phyloP scores from a whole-genome alignment of 441 rosid species.

The Populus hybrid region DNA sequence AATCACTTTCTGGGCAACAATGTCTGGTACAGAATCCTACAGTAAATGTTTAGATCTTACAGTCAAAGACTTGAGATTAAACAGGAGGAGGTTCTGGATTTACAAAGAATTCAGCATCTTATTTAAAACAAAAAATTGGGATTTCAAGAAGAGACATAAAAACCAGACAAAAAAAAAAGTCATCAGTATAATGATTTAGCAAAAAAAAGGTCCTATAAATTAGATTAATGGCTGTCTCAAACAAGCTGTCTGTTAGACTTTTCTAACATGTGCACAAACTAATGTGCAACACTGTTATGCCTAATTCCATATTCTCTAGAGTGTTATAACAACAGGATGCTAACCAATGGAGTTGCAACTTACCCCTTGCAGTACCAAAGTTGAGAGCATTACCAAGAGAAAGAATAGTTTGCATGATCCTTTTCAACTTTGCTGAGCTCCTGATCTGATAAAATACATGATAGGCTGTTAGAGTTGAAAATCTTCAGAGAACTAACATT shows the following conservation, averaged over 20 bases:
- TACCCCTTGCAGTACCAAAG: slow-evolving; percentile 97
- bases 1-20: not conserved
- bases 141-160: not conserved
- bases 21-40: not conserved
- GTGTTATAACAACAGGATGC: not conserved
- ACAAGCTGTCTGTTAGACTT: not conserved
- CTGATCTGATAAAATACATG: slow-evolving; percentile 52
- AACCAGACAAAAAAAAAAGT: not conserved
- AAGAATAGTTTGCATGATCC: slow-evolving; percentile 91
- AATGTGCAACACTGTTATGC: not conserved
- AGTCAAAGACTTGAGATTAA: not conserved
- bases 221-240: not conserved
- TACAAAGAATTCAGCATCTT: not conserved
- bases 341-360: slow-evolving; percentile 20
- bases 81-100: not conserved
- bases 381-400: slow-evolving; percentile 91
- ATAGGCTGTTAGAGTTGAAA: slow-evolving; percentile 21
- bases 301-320: not conserved
- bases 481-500: slow-evolving; percentile 10
- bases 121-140: not conserved
- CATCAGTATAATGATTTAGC: not conserved
- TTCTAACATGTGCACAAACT: not conserved
- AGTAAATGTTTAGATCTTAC: not conserved
- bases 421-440: slow-evolving; percentile 70
- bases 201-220: not conserved